Evolutionary conservation across 441 rosid genomes (phyloP).

Genomic region (Pelargonium australe): DNA sequence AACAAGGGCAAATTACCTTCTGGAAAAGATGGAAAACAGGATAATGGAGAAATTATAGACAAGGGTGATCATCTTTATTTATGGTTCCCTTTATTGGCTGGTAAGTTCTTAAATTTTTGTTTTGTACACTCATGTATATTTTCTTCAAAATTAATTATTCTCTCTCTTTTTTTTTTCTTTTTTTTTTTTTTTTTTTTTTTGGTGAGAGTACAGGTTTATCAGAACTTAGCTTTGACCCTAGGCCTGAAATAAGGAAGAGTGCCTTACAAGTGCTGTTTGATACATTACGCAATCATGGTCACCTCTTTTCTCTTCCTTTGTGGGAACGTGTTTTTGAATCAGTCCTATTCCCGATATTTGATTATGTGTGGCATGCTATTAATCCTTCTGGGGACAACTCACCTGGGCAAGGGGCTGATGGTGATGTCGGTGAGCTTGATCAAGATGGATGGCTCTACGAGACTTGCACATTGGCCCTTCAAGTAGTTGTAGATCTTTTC

Average conservation of each 20-base stretch:
- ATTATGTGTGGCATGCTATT: constrained; percentile 96
- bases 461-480: constrained; percentile 97
- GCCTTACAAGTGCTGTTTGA: constrained; percentile 93
- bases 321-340: constrained; percentile 98
- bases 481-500: constrained; percentile 98
- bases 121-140: not conserved
- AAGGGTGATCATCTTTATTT: constrained; percentile 81
- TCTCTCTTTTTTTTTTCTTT: too few relatives aligned
- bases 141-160: too few relatives aligned
- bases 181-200: too few relatives aligned
- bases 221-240: constrained; percentile 97
- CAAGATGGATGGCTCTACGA: constrained; percentile 99
- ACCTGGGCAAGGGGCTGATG: constrained; percentile 44
- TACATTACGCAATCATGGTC: constrained; percentile 92
- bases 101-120: constrained; percentile 33
- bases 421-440: constrained; percentile 65
- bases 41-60: constrained; percentile 57
- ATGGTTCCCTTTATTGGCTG: constrained; percentile 99
- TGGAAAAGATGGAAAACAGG: constrained; percentile 54
- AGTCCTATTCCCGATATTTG: constrained; percentile 94
- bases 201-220: constrained; percentile 65
- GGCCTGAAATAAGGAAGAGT: constrained; percentile 98
- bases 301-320: constrained; percentile 74
- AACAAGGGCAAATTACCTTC: constrained; percentile 61
- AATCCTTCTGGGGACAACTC: constrained; percentile 85